These are phyloP conservation scores for Auriscalpium orientale DNA, from an alignment of 768 basidiomycete species.

Conservation along the genomic window DNA sequence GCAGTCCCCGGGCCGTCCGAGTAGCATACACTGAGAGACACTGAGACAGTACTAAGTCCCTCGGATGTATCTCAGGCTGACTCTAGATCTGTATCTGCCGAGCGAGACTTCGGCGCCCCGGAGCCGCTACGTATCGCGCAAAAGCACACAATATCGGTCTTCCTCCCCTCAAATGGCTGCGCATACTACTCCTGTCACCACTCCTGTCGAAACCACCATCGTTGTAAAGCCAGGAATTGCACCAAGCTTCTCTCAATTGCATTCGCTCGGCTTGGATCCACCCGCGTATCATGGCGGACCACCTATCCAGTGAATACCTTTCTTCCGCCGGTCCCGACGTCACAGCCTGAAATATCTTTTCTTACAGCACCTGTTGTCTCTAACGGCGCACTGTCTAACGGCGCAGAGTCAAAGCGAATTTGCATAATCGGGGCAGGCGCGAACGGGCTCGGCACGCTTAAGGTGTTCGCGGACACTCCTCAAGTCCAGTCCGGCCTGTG, in stretches of 20 bases:
- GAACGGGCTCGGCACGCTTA: constrained; percentile 65
- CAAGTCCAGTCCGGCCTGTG: constrained; percentile 55
- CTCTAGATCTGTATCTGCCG: too few relatives aligned
- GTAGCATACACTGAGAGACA: too few relatives aligned
- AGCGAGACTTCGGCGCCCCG: too few relatives aligned
- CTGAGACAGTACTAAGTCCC: too few relatives aligned
- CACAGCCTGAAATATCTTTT: neutral
- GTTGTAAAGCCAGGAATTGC: neutral
- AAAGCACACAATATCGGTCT: neutral
- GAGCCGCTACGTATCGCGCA: too few relatives aligned
- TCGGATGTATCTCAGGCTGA: too few relatives aligned
- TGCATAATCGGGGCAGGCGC: constrained; percentile 74
- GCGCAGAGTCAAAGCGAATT: constrained; percentile 30
- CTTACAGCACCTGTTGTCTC: neutral
- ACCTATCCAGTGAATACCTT: neutral
- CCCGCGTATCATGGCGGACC: neutral
- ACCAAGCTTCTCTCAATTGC: neutral
- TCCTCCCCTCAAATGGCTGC: neutral
- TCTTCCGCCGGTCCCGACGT: neutral
- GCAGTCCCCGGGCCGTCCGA: too few relatives aligned
- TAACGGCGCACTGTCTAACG: neutral
- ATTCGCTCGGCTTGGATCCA: neutral
- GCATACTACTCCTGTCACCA: neutral
- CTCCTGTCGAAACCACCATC: neutral
- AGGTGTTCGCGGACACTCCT: constrained; percentile 50